Base-by-base conservation (phyloP, 208 protist genomes). In the Leishmania tarentolae region DNA sequence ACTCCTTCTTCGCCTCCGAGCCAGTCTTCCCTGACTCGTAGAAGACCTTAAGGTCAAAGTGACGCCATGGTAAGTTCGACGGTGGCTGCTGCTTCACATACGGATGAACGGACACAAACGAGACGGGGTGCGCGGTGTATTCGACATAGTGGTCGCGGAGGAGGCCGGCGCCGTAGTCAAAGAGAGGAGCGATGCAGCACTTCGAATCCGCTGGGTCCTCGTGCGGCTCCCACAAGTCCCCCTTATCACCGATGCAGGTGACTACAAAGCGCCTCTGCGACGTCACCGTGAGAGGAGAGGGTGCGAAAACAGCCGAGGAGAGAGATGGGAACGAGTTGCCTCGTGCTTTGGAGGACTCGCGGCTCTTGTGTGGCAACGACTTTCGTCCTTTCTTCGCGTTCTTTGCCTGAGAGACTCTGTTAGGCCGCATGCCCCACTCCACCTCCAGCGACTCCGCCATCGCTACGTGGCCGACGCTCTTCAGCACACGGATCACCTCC, bases 1-100 rank as follows among this genome's bases (percentile, higher is more conserved):
- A 92, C 52, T 98, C 96, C 53, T 94, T 89, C 56, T 90, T 82
- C 65, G 84, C 86, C 76, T 96, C 93, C 63, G 97, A 89, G 0
- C 92, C 95, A 11, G 93, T 97, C 72, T 90, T 89, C 15, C 88
- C 86, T 42, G 42, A 83, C 77, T 95, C 81, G 76, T 91, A 95
- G 44, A 96, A 92, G 5, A 97, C 87, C 31, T 84, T 81, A 11
- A 97, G 80, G 37, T 81, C 37, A 40, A 95, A 86, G 3, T 81
- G 85, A 37, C 90, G 88, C 63, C 88, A 78, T 42, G 82, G 89
- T 40, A 91, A 69, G 79, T 91, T 81, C 0, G 78, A 75, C 37
- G 87, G 87, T 15, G 89, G 87, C 19, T 83, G 65, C 76, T 88
- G 71, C 87, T 91, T 94, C 70, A 79, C 72, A 68, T 94, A 94